These are phyloP conservation scores for Chaetomium fimeti DNA, from an alignment of 495 filamentous ascomycete species.

Conservation along the genomic window DNA sequence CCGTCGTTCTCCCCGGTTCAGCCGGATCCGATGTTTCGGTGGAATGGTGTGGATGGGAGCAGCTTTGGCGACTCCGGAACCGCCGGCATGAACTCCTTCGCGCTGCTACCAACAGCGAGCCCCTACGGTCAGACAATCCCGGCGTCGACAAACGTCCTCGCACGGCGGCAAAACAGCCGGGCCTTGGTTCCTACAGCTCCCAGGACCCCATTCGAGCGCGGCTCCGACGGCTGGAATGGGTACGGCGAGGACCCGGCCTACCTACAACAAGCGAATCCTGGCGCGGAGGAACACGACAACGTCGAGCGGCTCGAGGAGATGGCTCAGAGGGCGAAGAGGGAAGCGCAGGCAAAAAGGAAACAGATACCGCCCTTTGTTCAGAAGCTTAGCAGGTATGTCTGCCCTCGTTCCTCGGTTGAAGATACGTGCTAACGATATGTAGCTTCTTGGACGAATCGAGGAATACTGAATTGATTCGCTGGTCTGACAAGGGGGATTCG, in stretches of 20 bases:
- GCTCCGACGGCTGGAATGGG: conserved; percentile 45
- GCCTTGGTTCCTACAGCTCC: conserved; percentile 52
- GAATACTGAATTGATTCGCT: conserved; percentile 92
- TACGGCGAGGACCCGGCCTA: conserved; percentile 51
- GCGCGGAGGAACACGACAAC: conserved; percentile 61
- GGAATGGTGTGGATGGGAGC: conserved; percentile 38
- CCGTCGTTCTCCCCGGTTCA: conserved; percentile 43
- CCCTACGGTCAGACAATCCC: conserved; percentile 40
- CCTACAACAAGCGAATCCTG: conserved; percentile 38
- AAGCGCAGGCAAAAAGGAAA: conserved; percentile 81
- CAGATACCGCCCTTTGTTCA: conserved; percentile 98
- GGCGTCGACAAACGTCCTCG: conserved; percentile 60
- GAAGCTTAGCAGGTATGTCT: conserved; percentile 85
- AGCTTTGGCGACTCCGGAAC: conserved; percentile 38
- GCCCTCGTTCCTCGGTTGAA: neutral
- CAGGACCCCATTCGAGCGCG: conserved; percentile 45
- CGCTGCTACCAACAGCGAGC: conserved; percentile 48
- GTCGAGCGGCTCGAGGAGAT: conserved; percentile 73
- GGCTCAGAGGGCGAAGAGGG: conserved; percentile 73
- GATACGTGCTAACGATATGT: conserved; percentile 8
- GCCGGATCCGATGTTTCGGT: conserved; percentile 43
- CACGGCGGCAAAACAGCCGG: conserved; percentile 63
- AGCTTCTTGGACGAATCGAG: conserved; percentile 92
- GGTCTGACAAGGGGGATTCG: conserved; percentile 93
- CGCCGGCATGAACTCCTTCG: conserved; percentile 39